Conservation (phyloP, 768 basidiomycete genomes). For the Hirschioporus abietinus region DNA sequence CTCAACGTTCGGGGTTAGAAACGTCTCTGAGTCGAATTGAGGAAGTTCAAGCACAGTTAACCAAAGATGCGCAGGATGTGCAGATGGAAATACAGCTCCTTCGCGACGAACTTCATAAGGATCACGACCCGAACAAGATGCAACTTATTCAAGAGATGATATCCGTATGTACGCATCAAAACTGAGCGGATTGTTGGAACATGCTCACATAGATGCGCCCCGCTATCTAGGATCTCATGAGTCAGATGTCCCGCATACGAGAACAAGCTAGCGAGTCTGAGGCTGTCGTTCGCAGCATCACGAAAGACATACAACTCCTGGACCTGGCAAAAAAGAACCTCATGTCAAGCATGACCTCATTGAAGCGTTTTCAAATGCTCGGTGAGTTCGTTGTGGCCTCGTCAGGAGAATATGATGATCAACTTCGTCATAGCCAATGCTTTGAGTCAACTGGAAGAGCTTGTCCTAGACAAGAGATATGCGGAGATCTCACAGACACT, state of each 20-base stretch:
- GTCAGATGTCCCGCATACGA: constrained; percentile 92
- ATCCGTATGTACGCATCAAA: constrained; percentile 47
- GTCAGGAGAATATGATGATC: background rate
- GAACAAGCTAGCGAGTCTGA: constrained; percentile 98
- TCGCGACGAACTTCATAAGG: constrained; percentile 58
- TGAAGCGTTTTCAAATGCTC: constrained; percentile 91
- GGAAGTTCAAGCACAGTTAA: constrained; percentile 61
- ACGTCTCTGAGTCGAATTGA: constrained; percentile 68
- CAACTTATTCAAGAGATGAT: constrained; percentile 94
- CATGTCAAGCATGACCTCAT: constrained; percentile 79
- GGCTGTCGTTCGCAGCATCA: constrained; percentile 91
- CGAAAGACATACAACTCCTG: constrained; percentile 91
- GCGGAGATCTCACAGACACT: constrained; percentile 80
- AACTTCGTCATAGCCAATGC: constrained; percentile 60
- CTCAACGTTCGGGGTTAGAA: constrained; percentile 41
- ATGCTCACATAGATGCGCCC: constrained; percentile 11
- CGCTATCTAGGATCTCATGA: constrained; percentile 70
- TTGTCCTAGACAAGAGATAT: constrained; percentile 75
- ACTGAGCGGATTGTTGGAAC: background rate
- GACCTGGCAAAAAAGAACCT: constrained; percentile 94
- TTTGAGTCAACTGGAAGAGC: constrained; percentile 72
- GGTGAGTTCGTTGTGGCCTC: constrained; percentile 43
- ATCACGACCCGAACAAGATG: constrained; percentile 89
- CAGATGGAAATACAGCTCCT: constrained; percentile 68
- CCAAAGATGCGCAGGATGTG: constrained; percentile 62